Base-by-base conservation (phyloP, 441 rosid genomes). In the Pelargonium myrrhifolium region DNA sequence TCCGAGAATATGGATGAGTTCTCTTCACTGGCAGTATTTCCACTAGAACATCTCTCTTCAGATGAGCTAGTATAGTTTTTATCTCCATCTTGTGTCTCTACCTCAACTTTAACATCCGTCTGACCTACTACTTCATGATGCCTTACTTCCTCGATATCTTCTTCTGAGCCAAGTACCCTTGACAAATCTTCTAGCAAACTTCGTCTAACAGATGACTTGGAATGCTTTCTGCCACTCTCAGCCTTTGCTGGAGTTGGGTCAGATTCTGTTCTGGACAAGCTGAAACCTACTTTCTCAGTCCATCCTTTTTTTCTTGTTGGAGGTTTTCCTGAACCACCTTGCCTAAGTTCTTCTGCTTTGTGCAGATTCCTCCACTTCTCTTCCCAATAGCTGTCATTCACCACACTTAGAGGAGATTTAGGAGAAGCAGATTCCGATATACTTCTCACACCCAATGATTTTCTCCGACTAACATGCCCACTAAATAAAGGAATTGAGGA, bases 371-470 rank as follows among this genome's bases (percentile, higher is more conserved):
- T 85, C 98, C 98, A 93, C 78, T 82, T 89, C 77, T 85, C 95
- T 79, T 93, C 98, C 98, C 98, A 93, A 21, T 93, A 93, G 81
- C 92, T 90, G 51, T 89, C 90, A 31, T 90, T 89, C 55, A 89
- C 83, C 72, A 75, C 66, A 67, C 65, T 81, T 67, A 82, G 63
- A 43, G 96, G 88, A 70, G 86, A 81, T 78, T 72, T 84, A 10
- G 88, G 91, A 68, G 90, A 84, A 76, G 75, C 60, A 45, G 86
- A 78, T 21, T 78, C 93, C 10, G 78, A 83, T 62, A 88, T 73
- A 76, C 85, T 76, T 76, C 86, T 89, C 15, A 75, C 65, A 8
- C 76, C 84, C 62, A 69, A 62, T 65, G 82, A 70, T 75, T 76
- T 83, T 73, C 74, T 77, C 11, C 60, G 71, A 76, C 63, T 80